Percentiles rank a stretch among this genome's conserved stretches.
phyloP scores from a whole-genome alignment of 2,329 filamentous ascomycete species.

The Apiospora marii region DNA sequence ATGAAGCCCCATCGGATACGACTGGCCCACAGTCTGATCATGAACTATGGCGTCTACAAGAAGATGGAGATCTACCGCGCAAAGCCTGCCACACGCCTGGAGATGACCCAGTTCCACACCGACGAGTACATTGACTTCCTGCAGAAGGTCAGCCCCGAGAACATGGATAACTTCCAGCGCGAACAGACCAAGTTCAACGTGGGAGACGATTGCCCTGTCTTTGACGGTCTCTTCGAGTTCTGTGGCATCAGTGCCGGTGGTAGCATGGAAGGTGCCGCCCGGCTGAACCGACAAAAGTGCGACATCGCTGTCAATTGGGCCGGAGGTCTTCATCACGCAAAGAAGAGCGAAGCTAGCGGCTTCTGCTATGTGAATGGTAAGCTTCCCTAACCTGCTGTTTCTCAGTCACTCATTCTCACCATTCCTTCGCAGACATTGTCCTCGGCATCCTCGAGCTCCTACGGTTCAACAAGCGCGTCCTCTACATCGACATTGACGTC shows the following conservation, averaged over 20 bases:
- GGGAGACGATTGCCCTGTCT: constrained; percentile 95
- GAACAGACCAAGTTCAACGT: constrained; percentile 96
- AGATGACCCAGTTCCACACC: constrained; percentile 94
- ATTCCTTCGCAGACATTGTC: constrained; percentile 83
- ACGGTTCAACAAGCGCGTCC: constrained; percentile 89
- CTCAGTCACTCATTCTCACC: neutral
- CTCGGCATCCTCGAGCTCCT: constrained; percentile 93
- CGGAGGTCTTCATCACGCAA: constrained; percentile 94
- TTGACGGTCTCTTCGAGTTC: constrained; percentile 97
- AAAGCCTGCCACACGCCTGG: constrained; percentile 85
- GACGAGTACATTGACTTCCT: constrained; percentile 96
- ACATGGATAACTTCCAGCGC: constrained; percentile 92
- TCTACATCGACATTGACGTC: constrained; percentile 97
- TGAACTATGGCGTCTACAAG: constrained; percentile 95
- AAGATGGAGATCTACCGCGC: constrained; percentile 95
- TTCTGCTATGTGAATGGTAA: constrained; percentile 98
- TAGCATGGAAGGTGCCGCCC: constrained; percentile 90
- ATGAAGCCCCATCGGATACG: constrained; percentile 99
- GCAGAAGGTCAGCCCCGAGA: constrained; percentile 94
- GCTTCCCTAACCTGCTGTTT: constrained; percentile 35
- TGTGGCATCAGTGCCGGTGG: constrained; percentile 94
- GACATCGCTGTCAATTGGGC: constrained; percentile 99
- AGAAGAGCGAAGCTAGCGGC: constrained; percentile 93
- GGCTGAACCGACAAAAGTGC: constrained; percentile 88
- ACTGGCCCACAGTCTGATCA: constrained; percentile 92